Conservation (phyloP, 192 early-diverging fungal genomes). For the Entomortierella beljakovae region DNA sequence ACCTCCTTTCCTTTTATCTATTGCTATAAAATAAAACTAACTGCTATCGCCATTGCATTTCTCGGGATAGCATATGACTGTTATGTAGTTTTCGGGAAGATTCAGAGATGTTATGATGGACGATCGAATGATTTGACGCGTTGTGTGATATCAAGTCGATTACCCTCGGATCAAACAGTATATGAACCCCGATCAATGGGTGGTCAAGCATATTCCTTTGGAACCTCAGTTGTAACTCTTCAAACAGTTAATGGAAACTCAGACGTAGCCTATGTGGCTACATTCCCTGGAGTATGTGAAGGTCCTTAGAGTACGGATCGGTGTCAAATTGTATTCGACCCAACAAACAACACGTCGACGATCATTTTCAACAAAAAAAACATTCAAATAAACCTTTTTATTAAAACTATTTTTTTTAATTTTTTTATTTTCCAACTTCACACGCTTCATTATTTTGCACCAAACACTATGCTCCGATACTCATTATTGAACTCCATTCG, state of each 20-base stretch:
- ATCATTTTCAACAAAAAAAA: neutral
- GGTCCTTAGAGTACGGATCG: neutral
- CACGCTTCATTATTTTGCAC: neutral
- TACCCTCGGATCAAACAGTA: slow-evolving; percentile 19
- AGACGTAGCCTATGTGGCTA: slow-evolving; percentile 10
- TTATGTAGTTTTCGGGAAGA: slow-evolving; percentile 19
- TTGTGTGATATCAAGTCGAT: slow-evolving; percentile 8
- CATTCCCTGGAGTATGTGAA: slow-evolving; percentile 14
- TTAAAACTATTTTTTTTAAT: no score
- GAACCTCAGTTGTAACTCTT: slow-evolving; percentile 12
- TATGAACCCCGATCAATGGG: slow-evolving; percentile 27
- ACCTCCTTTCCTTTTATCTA: neutral
- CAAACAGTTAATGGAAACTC: slow-evolving; percentile 12
- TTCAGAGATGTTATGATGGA: slow-evolving; percentile 23
- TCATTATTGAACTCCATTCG: neutral
- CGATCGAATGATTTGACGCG: slow-evolving; percentile 5
- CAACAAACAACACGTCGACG: neutral
- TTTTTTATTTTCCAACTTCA: no score
- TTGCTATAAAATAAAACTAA: neutral
- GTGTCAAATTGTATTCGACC: neutral
- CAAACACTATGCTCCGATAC: slow-evolving; percentile 2
- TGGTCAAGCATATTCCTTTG: slow-evolving; percentile 21
- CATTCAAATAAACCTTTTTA: neutral
- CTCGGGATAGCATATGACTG: slow-evolving; percentile 13
- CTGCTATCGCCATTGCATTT: neutral